Evolutionary conservation across 2,329 filamentous ascomycete species (phyloP).

Genomic region (Ophiostoma triangulosporum): DNA sequence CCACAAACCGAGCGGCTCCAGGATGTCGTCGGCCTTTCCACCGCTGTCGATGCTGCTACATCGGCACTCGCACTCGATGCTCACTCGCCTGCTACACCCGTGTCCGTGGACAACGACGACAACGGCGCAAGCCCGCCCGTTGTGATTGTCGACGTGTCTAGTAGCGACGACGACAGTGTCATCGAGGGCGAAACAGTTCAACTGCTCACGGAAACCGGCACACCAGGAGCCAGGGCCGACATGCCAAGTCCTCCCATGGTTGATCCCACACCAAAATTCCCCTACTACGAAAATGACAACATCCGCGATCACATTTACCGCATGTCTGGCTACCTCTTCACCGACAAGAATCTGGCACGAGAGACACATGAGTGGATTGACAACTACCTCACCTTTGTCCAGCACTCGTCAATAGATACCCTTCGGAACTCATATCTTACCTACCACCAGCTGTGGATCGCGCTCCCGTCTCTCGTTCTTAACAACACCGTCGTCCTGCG

Average conservation of each 20-base stretch:
- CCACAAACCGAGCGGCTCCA: not conserved
- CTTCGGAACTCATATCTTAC: conserved; percentile 30
- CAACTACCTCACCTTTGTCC: conserved; percentile 30
- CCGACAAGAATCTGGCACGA: conserved; percentile 17
- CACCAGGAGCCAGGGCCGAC: not conserved
- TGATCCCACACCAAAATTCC: conserved; percentile 35
- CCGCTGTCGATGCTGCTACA: not conserved
- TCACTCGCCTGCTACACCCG: not conserved
- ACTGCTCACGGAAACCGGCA: not conserved
- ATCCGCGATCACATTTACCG: not conserved
- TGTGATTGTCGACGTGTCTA: conserved; percentile 28
- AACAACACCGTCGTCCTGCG: conserved; percentile 15
- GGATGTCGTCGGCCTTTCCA: not conserved
- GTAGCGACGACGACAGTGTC: conserved; percentile 19
- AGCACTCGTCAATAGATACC: conserved; percentile 20
- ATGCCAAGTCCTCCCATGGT: conserved; percentile 7
- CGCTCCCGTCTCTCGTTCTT: conserved; percentile 35
- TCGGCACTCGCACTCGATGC: conserved; percentile 17
- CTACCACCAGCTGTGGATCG: conserved; percentile 37
- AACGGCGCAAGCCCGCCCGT: conserved; percentile 27
- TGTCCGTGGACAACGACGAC: not conserved
- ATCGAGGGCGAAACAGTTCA: not conserved
- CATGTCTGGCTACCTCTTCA: not conserved
- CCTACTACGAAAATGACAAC: conserved; percentile 24
- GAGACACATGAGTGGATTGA: conserved; percentile 38